Evolutionary conservation across 2,329 filamentous ascomycete genomes (phyloP).

Genomic region (Trichoderma sp.): DNA sequence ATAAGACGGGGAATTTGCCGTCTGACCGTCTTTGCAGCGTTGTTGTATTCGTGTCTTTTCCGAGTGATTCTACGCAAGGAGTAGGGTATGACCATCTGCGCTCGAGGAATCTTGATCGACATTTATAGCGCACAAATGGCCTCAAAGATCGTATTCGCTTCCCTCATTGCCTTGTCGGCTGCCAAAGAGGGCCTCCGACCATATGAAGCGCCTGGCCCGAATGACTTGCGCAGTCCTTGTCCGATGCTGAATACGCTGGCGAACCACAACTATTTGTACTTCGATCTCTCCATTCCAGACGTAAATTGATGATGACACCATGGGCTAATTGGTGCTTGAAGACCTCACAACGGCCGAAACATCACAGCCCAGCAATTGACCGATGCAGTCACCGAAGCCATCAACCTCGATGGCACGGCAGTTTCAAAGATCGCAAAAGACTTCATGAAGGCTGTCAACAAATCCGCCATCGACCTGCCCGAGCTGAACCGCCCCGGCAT

Average conservation of each 20-base stretch:
- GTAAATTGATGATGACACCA: not conserved
- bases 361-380: conserved; percentile 31
- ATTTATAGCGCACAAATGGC: not conserved
- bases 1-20: not conserved
- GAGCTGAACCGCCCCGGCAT: conserved; percentile 30
- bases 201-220: conserved; percentile 27
- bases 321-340: conserved; percentile 4
- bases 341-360: conserved; percentile 31
- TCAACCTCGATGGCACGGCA: conserved; percentile 29
- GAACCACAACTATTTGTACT: conserved; percentile 34
- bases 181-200: conserved; percentile 19
- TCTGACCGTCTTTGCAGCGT: not conserved
- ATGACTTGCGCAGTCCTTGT: conserved; percentile 31
- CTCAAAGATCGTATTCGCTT: conserved; percentile 6
- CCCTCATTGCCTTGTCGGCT: conserved; percentile 7
- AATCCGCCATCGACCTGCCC: conserved; percentile 26
- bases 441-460: conserved; percentile 26
- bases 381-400: conserved; percentile 30
- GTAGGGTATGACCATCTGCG: not conserved
- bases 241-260: conserved; percentile 35
- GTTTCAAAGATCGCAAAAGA: not conserved
- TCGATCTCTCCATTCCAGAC: not conserved
- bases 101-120: not conserved
- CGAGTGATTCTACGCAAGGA: not conserved
- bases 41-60: not conserved